phyloP scores from a whole-genome alignment of 23 red algal species.

The Gracilariopsis chorda region DNA sequence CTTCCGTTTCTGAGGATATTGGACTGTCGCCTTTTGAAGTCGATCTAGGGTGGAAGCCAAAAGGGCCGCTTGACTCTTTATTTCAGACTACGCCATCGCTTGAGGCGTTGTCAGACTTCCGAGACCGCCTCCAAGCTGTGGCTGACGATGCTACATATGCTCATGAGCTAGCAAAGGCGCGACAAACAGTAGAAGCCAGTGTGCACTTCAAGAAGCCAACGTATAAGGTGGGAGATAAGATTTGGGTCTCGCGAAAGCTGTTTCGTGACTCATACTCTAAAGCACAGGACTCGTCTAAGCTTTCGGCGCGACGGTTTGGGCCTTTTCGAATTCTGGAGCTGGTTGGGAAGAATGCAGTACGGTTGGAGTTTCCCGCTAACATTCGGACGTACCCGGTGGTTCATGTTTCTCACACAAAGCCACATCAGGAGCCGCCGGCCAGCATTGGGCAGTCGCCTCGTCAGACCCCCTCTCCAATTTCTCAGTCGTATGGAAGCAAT shows the following conservation, averaged over 20 bases:
- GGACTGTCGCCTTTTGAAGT: not conserved
- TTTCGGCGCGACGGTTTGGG: not conserved
- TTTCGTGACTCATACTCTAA: not conserved
- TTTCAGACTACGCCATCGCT: not conserved
- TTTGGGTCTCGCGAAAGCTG: not conserved
- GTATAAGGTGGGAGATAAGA: not conserved
- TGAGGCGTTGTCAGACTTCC: not conserved
- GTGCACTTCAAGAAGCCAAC: not conserved
- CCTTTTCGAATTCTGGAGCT: not conserved
- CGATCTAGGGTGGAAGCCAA: not conserved
- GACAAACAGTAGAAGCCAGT: not conserved
- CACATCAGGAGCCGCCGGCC: not conserved
- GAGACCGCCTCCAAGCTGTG: not conserved
- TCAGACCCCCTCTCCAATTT: not conserved
- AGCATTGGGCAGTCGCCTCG: not conserved
- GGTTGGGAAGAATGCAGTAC: not conserved
- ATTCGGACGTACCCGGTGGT: not conserved
- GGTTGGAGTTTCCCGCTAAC: not conserved
- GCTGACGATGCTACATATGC: not conserved
- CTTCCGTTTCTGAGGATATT: not conserved
- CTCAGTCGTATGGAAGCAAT: not conserved
- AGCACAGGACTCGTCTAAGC: not conserved
- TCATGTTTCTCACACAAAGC: not conserved
- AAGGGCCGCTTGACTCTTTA: not conserved
- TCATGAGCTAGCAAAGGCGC: not conserved